Evolutionary conservation across 2,329 filamentous ascomycete genomes (phyloP).

Genomic region (Botrytis porri): DNA sequence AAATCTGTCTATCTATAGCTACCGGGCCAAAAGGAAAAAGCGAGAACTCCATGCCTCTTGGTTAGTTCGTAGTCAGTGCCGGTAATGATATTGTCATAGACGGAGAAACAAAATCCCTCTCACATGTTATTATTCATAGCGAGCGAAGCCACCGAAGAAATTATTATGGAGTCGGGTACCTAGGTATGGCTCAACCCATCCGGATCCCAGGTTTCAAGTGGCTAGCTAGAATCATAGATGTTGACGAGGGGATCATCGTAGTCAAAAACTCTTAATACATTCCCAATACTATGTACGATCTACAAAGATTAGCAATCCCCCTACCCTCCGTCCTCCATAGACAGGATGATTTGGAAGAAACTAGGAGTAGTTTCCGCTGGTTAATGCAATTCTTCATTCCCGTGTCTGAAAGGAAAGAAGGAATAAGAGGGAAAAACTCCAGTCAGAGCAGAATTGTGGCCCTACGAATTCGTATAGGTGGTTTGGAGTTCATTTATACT

Average conservation of each 20-base stretch:
- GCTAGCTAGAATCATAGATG: not conserved
- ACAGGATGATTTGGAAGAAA: not conserved
- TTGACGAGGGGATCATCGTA: not conserved
- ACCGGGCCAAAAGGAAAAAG: not conserved
- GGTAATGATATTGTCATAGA: not conserved
- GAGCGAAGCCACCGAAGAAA: not conserved
- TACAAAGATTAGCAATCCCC: not conserved
- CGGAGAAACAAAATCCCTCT: not conserved
- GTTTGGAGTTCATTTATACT: not conserved
- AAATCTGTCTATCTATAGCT: not conserved
- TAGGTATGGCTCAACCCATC: not conserved
- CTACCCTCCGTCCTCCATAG: not conserved
- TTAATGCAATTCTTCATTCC: not conserved
- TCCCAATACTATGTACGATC: not conserved
- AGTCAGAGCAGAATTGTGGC: not conserved
- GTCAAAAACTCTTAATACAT: too few species aligned
- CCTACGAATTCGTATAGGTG: not conserved
- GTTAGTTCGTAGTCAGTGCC: too few species aligned
- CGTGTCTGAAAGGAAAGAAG: not conserved
- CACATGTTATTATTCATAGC: not conserved
- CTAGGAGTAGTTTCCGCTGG: not conserved
- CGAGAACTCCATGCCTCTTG: not conserved
- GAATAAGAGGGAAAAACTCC: not conserved
- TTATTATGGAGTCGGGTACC: too few species aligned
- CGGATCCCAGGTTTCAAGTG: not conserved